Evolutionary conservation across 257 asterid species (phyloP).

Genomic region (Rubia yunnanensis): DNA sequence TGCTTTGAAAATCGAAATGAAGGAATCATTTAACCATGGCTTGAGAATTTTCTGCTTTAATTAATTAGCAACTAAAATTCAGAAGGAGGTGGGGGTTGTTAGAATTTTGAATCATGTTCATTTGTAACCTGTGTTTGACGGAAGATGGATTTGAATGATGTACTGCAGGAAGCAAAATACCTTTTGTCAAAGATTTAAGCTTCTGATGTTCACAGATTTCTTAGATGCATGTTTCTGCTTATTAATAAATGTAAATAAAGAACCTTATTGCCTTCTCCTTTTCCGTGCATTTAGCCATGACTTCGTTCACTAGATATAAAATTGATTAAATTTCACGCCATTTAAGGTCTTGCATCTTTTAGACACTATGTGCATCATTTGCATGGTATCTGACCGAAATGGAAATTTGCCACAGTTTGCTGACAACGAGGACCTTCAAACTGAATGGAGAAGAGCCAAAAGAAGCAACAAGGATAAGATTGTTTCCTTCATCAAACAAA

Average conservation of each 20-base stretch:
- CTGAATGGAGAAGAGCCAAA: constrained; percentile 71
- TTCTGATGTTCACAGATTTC: not conserved
- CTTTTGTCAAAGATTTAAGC: not conserved
- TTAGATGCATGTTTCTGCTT: not conserved
- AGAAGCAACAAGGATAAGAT: constrained; percentile 56
- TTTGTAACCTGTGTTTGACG: not conserved
- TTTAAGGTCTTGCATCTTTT: too few species aligned
- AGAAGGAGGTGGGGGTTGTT: not conserved
- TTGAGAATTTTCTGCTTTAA: not conserved
- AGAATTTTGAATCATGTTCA: not conserved
- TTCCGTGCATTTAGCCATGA: not conserved
- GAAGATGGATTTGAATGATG: constrained; percentile 1
- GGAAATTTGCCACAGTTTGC: constrained; percentile 49
- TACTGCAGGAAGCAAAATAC: not conserved
- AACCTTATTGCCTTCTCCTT: not conserved
- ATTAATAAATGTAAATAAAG: not conserved
- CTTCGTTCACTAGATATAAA: not conserved
- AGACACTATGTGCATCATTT: not conserved
- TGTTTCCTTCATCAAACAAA: constrained; percentile 58
- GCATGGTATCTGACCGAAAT: constrained; percentile 13
- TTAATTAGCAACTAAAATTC: not conserved
- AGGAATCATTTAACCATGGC: not conserved
- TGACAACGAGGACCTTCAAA: constrained; percentile 69
- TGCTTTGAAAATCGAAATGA: not conserved
- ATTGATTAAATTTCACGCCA: too few species aligned